These are phyloP conservation scores for Kwoniella dendrophila DNA, from an alignment of 768 basidiomycete genomes.

Conservation along the genomic window DNA sequence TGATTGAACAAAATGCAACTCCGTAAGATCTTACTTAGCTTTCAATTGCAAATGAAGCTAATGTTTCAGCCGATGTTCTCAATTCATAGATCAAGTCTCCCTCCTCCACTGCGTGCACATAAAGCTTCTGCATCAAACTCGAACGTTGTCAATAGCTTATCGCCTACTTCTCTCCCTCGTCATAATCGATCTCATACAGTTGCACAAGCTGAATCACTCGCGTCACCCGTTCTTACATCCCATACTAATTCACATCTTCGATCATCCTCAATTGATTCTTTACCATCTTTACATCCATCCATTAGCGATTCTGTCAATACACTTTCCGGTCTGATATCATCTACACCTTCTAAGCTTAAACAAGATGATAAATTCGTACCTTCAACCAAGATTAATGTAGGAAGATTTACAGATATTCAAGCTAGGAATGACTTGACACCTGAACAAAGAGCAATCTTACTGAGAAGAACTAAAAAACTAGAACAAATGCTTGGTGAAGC, in stretches of 20 bases:
- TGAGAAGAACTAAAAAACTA: constrained; percentile 35
- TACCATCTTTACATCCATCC: constrained; percentile 39
- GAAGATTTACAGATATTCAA: constrained; percentile 4
- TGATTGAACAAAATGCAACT: neutral
- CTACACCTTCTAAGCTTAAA: constrained; percentile 1
- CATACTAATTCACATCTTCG: constrained; percentile 1
- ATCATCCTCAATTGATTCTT: constrained; percentile 27
- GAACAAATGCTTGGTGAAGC: constrained; percentile 43
- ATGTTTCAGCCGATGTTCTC: neutral
- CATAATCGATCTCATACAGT: constrained; percentile 14
- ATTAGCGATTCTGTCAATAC: constrained; percentile 38
- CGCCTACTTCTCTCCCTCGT: neutral
- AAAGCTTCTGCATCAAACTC: constrained; percentile 13
- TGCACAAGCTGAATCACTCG: neutral
- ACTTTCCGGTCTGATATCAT: constrained; percentile 15
- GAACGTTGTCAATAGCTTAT: neutral
- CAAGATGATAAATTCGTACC: neutral
- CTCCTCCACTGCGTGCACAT: constrained; percentile 25
- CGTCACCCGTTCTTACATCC: neutral
- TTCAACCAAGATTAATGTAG: neutral
- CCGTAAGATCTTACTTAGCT: neutral
- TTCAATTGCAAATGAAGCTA: neutral
- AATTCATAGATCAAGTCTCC: constrained; percentile 13
- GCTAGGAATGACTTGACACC: constrained; percentile 31
- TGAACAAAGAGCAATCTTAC: constrained; percentile 32